Base-by-base conservation (phyloP, 192 early-diverging fungal genomes). In the Coemansia brasiliensis region DNA sequence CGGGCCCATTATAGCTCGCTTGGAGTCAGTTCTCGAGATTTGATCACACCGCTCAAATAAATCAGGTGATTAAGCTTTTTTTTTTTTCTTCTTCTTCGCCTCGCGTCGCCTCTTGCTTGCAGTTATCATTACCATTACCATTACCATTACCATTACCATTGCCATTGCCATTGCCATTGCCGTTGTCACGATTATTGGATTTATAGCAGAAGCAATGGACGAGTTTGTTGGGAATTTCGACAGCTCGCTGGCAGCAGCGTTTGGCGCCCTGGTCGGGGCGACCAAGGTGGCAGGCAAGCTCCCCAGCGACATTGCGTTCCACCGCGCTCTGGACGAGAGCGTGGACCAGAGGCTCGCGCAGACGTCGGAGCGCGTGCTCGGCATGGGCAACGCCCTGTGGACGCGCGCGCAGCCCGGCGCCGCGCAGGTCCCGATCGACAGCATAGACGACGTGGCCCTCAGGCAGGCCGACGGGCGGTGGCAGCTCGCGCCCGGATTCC, bases 401-500 rank as follows among this genome's bases (percentile, higher is more conserved):
- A 55, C 37, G 50, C 38, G 46, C 22, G 53, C 46, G 3, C 24
- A 65, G 11, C 35, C 58, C 18, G 50, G 69, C 15, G 24, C 69
- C 2, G 18, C 45, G 0, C 10, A n/a, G 0, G 2, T 44, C 13
- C 63, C 57, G 16, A 55, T 73, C 8, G 71, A 68, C 1, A 21
- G 41, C 1, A 67, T 71, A 26, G 67, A 76, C 38, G 74, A 78
- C 29, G 52, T 80, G 0, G 68, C 72, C 8, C 18, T 44, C 7
- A 18, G 18, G n/a, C 22, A 37, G 9, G 69, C 80, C 18, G 68
- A 79, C 11, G 87, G 88, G 37, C 42, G 50, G n/a, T 90, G 91
- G 60, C 87, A 87, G 61, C 67, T 89, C 5, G 76, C 65, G 8
- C 86, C 93, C 17, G 69, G 83, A 16, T 98, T 85, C 55, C 61